Base-by-base conservation (phyloP, 306 rosid species). In the Oxytropis ochrocephala region DNA sequence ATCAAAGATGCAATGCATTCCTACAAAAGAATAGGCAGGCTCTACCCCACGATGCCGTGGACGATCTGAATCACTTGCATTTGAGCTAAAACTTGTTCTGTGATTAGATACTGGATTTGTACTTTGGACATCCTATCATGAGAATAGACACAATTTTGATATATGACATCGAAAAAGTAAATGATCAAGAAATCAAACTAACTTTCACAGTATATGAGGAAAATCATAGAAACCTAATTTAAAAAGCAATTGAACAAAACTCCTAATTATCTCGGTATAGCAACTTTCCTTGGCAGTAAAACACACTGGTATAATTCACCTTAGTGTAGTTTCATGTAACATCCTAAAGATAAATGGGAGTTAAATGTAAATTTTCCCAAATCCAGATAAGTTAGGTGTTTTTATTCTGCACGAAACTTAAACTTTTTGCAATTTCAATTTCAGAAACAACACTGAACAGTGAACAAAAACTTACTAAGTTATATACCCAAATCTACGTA, bases 1-100 rank as follows among this genome's bases (percentile, higher is more conserved):
- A 79, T 94, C 98, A 83, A 94, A 90, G 82, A 94, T 73, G 72
- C 96, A 94, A 70, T 94, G 98, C 98, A 93, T 90, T 84, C 98
- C 98, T 4, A 88, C 89, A 58, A 93, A 93, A 8, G 98, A 93
- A 83, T 93, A 93, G 35, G 96, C 96, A 79, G 84, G 86, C 68
- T 93, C 98, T 57, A 52, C 80, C 62, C 76, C 83, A 7, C 65
- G 85, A 27, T 64, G 79, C 64, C 64, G 85, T 19, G 88, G 86
- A 72, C 61, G 90, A 75, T 85, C 90, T 24, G 60, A 77, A 79
- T 86, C 96, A 82, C 97, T 86, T 74, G 71, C 80, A 82, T 33
- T 88, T 72, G 97, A 93, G 73, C 88, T 77, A 78, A 85, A 90
- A 82, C 98, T 92, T 39, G 85, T 55, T 79, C 98, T 86, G 54